Base-by-base conservation (phyloP, 1,139 yeast genomes). In the Taphrina flavorubra region DNA sequence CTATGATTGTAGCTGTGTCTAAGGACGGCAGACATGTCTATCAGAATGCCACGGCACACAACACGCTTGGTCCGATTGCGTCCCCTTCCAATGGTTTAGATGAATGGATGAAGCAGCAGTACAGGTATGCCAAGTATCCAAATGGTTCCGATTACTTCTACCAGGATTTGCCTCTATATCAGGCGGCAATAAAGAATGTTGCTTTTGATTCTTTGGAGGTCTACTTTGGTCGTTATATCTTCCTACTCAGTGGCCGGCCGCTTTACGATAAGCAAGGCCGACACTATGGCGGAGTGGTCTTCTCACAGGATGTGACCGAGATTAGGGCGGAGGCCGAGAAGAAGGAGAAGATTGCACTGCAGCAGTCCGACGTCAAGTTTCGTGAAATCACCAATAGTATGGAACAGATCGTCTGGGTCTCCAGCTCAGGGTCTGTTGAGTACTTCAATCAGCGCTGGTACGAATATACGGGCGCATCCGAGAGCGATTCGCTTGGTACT, bases 401-500 rank as follows among this genome's bases (percentile, higher is more conserved):
- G 63, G 63, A 57, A 53, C 63, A 58, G 44, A 51, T 65, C 34
- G 58, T 65, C 11, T 65, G 68, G 68, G 51, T 58, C 13, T 51
- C 40, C 11, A 20, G 18, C 13, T 46, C 58, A 31, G 63, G 63
- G 13, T 8, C 40, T 25, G 53, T 44, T 34, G 53, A 47, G 13
- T 58, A 57, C 44, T 65, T 57, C 58, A 65, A 65, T 31, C 20
- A 18, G 18, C 39, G 68, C n/a, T 65, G 68, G 68, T 65, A 65
- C 34, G 63, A 65, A 25, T 49, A 40, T 36, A 65, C 68, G 1
- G 68, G 68, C n/a, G 57, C 63, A 6, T 51, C 60, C 13, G 58
- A 47, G 18, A 58, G 16, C 7, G 14, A 56, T 7, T 63, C 67
- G 8, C 47, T 63, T 11, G 63, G 63, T 18, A 44, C 36, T 4